Evolutionary conservation across 78 protist species (phyloP).

Genomic region (Guillardia theta): DNA sequence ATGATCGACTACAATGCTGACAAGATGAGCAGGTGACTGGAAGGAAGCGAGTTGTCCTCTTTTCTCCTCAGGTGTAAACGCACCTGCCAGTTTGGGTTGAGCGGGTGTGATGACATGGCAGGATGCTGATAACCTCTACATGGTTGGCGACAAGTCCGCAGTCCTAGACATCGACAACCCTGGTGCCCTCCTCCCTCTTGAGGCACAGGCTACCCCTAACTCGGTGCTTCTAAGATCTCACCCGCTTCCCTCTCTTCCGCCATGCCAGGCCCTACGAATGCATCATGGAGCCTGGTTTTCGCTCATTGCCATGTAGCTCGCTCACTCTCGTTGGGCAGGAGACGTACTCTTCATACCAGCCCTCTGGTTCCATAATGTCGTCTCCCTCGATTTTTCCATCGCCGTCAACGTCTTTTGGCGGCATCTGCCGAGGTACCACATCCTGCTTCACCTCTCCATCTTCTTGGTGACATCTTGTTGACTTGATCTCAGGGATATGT

Average conservation of each 20-base stretch:
- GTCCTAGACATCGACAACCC: not conserved
- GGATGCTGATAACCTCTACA: not conserved
- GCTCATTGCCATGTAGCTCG: not conserved
- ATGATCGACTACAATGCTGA: too few species aligned
- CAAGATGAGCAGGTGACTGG: conserved; percentile 2
- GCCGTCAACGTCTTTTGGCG: conserved; percentile 53
- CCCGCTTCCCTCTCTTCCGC: not conserved
- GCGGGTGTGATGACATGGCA: too few species aligned
- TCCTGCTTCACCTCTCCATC: not conserved
- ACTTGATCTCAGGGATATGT: too few species aligned
- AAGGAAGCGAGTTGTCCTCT: conserved; percentile 39
- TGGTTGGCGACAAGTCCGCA: not conserved
- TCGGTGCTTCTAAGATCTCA: not conserved
- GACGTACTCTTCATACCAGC: conserved; percentile 40
- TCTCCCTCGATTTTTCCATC: not conserved
- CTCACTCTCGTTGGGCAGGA: not conserved
- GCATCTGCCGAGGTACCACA: not conserved
- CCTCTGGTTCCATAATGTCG: conserved; percentile 44
- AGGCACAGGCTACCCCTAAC: not conserved
- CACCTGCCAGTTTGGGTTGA: too few species aligned
- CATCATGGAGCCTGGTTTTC: too few species aligned
- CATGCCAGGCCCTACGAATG: too few species aligned
- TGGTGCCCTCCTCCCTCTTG: not conserved
- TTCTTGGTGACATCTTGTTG: not conserved
- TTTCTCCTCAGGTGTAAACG: not conserved